Evolutionary conservation across 2,329 filamentous ascomycete species (phyloP).

Genomic region (Waltergamsia citrina): DNA sequence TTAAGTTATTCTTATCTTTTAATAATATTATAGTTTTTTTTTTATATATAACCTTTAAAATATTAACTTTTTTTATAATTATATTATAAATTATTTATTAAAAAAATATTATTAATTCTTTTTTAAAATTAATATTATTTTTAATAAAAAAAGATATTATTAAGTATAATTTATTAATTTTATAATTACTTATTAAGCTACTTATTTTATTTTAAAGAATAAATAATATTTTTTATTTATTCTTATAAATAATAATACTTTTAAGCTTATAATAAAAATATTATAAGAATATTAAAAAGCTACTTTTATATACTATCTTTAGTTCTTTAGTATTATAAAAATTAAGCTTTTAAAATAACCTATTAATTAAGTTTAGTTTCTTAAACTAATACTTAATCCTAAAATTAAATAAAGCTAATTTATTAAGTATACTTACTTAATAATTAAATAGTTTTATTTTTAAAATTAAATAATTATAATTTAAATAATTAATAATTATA

Average conservation of each 20-base stretch:
- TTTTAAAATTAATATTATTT: no score
- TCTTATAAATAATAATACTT: background rate
- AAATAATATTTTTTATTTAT: no score
- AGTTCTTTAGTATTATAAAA: background rate
- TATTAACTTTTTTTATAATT: slow-evolving; percentile 1
- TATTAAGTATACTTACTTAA: background rate
- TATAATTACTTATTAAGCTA: no score
- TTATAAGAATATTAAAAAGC: background rate
- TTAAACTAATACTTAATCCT: slow-evolving; percentile 14
- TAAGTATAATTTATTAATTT: no score
- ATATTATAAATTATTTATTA: slow-evolving; percentile 1
- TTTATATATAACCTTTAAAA: background rate
- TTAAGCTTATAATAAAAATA: slow-evolving; percentile 1
- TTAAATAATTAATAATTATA: slow-evolving; percentile 3
- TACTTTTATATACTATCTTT: slow-evolving; percentile 2
- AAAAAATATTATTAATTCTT: background rate
- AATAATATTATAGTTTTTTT: background rate
- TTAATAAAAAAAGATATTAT: no score
- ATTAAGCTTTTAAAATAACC: slow-evolving; percentile 1
- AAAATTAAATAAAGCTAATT: slow-evolving; percentile 6
- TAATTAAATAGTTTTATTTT: slow-evolving; percentile 1
- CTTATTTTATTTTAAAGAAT: no score
- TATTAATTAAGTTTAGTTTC: slow-evolving; percentile 6
- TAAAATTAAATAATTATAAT: slow-evolving; percentile 1
- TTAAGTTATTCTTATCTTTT: background rate